Percentiles rank a stretch among this genome's conserved stretches.
These are phyloP conservation scores for Colletotrichum sp. DNA, from an alignment of 2,329 filamentous ascomycete species.

Conservation along the genomic window DNA sequence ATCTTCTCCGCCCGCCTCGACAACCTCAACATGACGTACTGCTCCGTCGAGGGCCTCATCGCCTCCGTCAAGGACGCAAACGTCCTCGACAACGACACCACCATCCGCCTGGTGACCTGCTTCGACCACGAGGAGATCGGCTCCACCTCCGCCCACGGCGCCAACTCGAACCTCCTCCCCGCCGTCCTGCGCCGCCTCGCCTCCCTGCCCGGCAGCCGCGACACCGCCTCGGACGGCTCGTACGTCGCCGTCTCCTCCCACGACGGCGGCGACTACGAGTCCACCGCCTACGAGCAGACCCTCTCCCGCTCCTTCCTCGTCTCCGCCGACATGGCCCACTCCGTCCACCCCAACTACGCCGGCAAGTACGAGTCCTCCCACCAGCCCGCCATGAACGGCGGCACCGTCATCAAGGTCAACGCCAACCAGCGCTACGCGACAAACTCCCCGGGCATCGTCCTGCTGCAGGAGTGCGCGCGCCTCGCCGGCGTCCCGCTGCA, in stretches of 20 bases:
- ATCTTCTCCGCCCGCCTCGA: conserved; percentile 96
- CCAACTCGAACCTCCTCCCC: conserved; percentile 89
- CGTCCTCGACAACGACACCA: conserved; percentile 75
- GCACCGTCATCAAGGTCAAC: conserved; percentile 97
- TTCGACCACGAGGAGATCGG: conserved; percentile 99
- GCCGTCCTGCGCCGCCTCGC: conserved; percentile 86
- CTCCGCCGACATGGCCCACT: conserved; percentile 97
- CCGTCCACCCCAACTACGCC: conserved; percentile 92
- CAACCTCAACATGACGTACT: conserved; percentile 97
- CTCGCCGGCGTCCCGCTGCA: conserved; percentile 83
- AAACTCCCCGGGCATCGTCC: conserved; percentile 92
- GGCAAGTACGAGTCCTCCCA: conserved; percentile 92
- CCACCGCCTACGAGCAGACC: conserved; percentile 92
- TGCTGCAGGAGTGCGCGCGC: conserved; percentile 86
- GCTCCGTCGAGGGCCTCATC: conserved; percentile 84
- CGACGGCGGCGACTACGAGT: conserved; percentile 60
- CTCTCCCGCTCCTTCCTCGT: conserved; percentile 90
- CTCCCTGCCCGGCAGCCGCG: conserved; percentile 69
- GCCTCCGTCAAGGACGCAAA: conserved; percentile 70
- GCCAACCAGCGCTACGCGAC: conserved; percentile 97
- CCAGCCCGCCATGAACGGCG: conserved; percentile 94
- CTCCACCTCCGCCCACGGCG: conserved; percentile 89
- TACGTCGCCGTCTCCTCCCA: conserved; percentile 56
- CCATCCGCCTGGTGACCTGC: conserved; percentile 89
- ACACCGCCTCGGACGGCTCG: conserved; percentile 63